Evolutionary conservation across 75 land plant genomes (phyloP), one percentile per base, ranked within the genome.

Genomic region (Ceratopteris richardii): DNA sequence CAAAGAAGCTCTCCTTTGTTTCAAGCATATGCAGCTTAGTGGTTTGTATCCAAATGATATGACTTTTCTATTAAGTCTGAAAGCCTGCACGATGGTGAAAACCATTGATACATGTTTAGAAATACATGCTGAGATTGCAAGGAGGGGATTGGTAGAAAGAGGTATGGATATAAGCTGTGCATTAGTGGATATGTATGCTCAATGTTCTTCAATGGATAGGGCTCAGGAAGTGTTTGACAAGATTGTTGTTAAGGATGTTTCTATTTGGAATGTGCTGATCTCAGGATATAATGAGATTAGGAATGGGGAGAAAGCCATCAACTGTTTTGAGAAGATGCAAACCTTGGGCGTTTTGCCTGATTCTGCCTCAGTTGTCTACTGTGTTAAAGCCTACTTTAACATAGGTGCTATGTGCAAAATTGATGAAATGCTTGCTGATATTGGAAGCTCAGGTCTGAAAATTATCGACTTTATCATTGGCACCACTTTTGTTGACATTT

Each of bases 221-320:
- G 87, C 84, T 13, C 60, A 57, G n/a, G 46, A 39, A 33, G 58
- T 84, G 26, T 84, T 80, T 56, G 72, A 70, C 36, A 44, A 56
- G 2, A 58, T 82, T 71, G 23, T 36, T 14, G 40, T 57, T 20
- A 41, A 68, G 33, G 75, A 85, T 69, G 53, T 71, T 23, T 68
- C 70, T 21, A 62, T 54, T 51, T 86, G 90, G 90, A 86, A 82
- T 66, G 69, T 80, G 12, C 78, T 85, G 76, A 70, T 85, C 27
- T 31, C 65, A 37, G 84, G 79, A 51, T 75, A 73, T 33, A 77
- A 70, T 50, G 52, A 78, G 46, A 67, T 75, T 67, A 85, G 88
- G 22, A 24, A 68, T 31, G 58, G 79, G 0, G 36, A 63, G 24
- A 81, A 72, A 27, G 88, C 82, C 21, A 22, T 85, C 16, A 50